A percentile compares a stretch with the other conserved stretches of the same genome.
phyloP scores from a whole-genome alignment of 768 basidiomycete species.

The Exidia glandulosa region DNA sequence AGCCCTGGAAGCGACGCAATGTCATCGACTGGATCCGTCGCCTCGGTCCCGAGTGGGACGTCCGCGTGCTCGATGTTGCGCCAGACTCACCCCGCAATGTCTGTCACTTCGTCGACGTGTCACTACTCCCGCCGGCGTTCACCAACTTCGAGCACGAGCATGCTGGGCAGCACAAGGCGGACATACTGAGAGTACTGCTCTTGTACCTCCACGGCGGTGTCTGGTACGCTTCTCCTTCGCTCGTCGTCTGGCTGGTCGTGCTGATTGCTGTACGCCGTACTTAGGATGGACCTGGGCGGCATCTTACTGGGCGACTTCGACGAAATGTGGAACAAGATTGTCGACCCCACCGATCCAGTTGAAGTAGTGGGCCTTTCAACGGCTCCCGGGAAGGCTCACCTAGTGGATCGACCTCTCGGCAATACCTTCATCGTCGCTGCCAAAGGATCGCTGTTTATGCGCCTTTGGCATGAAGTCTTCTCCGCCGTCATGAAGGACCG shows the following conservation, averaged over 20 bases:
- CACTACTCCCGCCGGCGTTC: neutral
- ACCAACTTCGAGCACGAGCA: neutral
- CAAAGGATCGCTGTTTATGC: neutral
- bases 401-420: neutral
- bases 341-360: neutral
- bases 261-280: neutral
- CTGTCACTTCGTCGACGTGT: neutral
- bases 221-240: neutral
- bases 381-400: neutral
- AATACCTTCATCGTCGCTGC: neutral
- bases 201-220: neutral
- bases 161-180: neutral
- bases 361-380: neutral
- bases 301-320: neutral
- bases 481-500: neutral
- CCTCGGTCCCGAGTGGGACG: neutral
- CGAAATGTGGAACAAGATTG: neutral
- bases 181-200: neutral
- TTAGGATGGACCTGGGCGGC: neutral
- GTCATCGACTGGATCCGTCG: neutral
- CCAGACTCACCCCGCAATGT: neutral
- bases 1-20: neutral
- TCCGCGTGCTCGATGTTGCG: neutral
- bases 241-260: neutral
- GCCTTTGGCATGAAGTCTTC: neutral